Evolutionary conservation across 202 grass and related monocot species (phyloP).

Genomic region (Cymbopogon flexuosus): DNA sequence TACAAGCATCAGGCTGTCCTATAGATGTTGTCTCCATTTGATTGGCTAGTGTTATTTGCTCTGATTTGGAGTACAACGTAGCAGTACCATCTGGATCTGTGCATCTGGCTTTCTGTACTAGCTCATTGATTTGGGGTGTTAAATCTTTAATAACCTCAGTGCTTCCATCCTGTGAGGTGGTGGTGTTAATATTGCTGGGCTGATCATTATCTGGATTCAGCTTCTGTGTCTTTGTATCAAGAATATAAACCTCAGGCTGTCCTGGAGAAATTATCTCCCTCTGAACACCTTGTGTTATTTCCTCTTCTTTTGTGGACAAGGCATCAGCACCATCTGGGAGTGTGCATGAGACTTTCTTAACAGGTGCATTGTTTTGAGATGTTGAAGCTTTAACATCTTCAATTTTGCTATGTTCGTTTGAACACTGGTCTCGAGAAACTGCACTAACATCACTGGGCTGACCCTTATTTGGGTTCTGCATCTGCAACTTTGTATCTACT

Average conservation of each 20-base stretch:
- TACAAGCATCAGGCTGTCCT: constrained; percentile 16
- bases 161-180: not conserved
- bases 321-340: constrained; percentile 2
- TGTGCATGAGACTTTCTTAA: not conserved
- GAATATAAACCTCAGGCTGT: constrained; percentile 25
- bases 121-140: constrained; percentile 10
- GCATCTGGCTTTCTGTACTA: not conserved
- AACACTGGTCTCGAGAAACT: not conserved
- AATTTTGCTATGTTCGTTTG: constrained; percentile 27
- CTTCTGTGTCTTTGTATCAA: not conserved
- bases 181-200: not conserved
- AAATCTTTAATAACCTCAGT: constrained; percentile 23
- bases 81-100: not conserved
- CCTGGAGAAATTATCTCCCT: not conserved
- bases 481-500: constrained; percentile 22
- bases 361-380: not conserved
- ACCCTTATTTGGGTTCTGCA: constrained; percentile 9
- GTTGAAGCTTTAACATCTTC: constrained; percentile 2
- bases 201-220: constrained; percentile 11
- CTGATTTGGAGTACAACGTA: constrained; percentile 10
- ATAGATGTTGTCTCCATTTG: constrained; percentile 7
- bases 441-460: constrained; percentile 8
- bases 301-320: constrained; percentile 13
- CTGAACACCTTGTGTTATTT: constrained; percentile 10
- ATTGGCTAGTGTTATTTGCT: constrained; percentile 11